These are phyloP conservation scores for Fusarium guadeloupense DNA, from an alignment of 2,329 filamentous ascomycete species.

Conservation along the genomic window DNA sequence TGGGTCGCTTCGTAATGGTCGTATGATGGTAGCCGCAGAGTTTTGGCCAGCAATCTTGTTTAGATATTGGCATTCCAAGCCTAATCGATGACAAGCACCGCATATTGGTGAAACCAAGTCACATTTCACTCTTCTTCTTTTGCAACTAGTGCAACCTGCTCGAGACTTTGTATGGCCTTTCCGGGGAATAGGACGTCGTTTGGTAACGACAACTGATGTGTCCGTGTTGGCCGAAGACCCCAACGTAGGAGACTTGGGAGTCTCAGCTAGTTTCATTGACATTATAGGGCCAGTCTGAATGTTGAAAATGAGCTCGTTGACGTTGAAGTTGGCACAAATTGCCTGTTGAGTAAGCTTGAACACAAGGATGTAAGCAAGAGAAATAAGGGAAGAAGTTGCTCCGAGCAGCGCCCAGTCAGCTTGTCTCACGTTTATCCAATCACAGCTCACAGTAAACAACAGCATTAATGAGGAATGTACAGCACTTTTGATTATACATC, in stretches of 20 bases:
- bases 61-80: constrained; percentile 49
- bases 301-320: too few relatives aligned
- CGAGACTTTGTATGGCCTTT: constrained; percentile 50
- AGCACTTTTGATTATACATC: constrained; percentile 31
- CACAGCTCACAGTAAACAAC: not conserved
- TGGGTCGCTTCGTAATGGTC: constrained; percentile 32
- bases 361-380: not conserved
- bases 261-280: not conserved
- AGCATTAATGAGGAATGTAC: constrained; percentile 1
- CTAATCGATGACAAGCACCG: constrained; percentile 48
- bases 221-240: not conserved
- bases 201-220: constrained; percentile 11
- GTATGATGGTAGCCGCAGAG: constrained; percentile 8
- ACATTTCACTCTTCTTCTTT: constrained; percentile 57
- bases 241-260: constrained; percentile 2
- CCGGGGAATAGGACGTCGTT: constrained; percentile 46
- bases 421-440: constrained; percentile 9
- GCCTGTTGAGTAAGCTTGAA: constrained; percentile 9
- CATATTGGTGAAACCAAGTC: constrained; percentile 50
- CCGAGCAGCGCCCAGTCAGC: constrained; percentile 9
- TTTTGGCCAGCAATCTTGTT: not conserved
- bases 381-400: constrained; percentile 7
- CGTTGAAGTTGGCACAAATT: not conserved
- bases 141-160: constrained; percentile 47
- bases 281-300: not conserved